Base-by-base conservation (phyloP, 2,329 filamentous ascomycete genomes). In the Ophiostoma novo-ulmi region DNA sequence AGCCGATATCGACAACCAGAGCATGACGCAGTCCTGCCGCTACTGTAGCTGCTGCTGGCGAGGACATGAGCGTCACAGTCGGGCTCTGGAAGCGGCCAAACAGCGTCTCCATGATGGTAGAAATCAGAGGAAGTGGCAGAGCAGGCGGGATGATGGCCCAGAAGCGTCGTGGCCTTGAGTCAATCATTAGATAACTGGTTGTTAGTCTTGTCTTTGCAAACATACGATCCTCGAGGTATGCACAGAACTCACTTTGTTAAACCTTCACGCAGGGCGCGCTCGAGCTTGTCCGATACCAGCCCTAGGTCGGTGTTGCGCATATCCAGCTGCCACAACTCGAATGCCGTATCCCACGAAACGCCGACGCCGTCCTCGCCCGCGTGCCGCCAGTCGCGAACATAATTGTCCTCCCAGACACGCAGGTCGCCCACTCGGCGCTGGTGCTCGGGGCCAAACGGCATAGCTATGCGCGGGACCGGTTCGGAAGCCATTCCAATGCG, bases 401-500 rank as follows among this genome's bases (percentile, higher is more conserved):
- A 85, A 13, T 81, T 85, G 36, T 84, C 81, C 71, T 84, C 80
- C 89, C 90, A 95, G 72, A 85, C 84, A 74, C 92, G 83, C 78
- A 94, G 94, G 79, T 97, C 94, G 10, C 94, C 95, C 13, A 87
- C 87, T 72, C 94, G 86, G 70, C 91, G 86, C 76, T 91, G 89
- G 76, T 91, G 85, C 73, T 94, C 90, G 0, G 92, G 92, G 0
- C 88, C 88, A 78, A 93, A 94, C 31, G 85, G 83, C 31, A 94
- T 81, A 17, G 85, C 84, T 0, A 84, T 86, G 78, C 94, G 96
- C 75, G 93, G 93, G 3, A 84, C 81, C 63, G 89, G 86, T 78
- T 97, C 94, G 69, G 94, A 94, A 6, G 94, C 92, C 77, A 97
- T 95, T 0, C 95, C 95, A 11, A 91, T 89, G 64, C 91, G 88